phyloP scores from a whole-genome alignment of 768 basidiomycete species.

The Naganishia vishniacii region DNA sequence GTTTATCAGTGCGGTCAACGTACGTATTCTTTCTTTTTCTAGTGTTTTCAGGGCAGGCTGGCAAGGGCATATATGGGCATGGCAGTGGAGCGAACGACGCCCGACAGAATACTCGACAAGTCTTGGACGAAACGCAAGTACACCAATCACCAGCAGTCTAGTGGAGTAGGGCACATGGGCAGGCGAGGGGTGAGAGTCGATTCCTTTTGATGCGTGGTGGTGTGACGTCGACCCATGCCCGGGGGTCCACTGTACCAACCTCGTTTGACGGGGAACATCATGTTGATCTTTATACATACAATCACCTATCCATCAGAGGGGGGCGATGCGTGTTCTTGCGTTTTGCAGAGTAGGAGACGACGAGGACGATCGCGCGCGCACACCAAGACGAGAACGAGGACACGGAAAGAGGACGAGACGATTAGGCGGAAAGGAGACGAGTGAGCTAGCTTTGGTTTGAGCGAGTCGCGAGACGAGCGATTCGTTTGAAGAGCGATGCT shows the following conservation, averaged over 20 bases:
- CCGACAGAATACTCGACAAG: background rate
- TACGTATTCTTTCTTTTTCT: constrained; percentile 7
- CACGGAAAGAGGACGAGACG: background rate
- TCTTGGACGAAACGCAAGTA: background rate
- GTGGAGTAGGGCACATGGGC: constrained; percentile 14
- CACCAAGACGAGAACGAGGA: background rate
- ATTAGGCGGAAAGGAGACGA: background rate
- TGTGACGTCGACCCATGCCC: background rate
- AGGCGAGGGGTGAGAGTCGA: constrained; percentile 27
- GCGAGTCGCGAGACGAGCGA: constrained; percentile 19
- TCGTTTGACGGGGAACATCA: constrained; percentile 1
- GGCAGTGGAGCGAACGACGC: background rate
- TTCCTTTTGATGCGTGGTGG: constrained; percentile 6
- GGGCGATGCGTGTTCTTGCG: constrained; percentile 8
- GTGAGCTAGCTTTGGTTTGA: constrained; percentile 20
- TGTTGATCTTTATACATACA: constrained; percentile 21
- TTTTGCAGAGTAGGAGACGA: background rate
- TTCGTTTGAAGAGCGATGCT: constrained; percentile 2
- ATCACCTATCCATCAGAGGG: constrained; percentile 21
- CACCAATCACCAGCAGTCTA: background rate
- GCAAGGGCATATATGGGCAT: constrained; percentile 1
- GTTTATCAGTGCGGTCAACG: constrained; percentile 11
- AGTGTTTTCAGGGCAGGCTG: background rate
- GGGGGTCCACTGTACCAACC: background rate
- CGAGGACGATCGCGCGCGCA: background rate